These are phyloP conservation scores for Thermomucor indicae-seudaticae DNA, from an alignment of 371 early-diverging fungal species.

Conservation along the genomic window DNA sequence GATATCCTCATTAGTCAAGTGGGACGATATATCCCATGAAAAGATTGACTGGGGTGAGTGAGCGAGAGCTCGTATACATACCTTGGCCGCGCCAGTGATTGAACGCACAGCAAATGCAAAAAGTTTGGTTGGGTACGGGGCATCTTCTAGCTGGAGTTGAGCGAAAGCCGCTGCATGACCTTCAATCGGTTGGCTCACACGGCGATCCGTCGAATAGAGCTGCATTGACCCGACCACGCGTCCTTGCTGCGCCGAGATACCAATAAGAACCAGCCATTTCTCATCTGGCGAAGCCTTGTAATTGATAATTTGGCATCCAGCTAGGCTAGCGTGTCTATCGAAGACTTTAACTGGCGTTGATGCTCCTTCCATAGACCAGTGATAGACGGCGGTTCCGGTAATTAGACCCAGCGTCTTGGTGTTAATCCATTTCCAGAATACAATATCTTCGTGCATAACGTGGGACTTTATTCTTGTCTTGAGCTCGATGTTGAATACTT, in stretches of 20 bases:
- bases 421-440: constrained; percentile 97
- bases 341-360: constrained; percentile 86
- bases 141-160: constrained; percentile 78
- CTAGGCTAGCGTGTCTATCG: constrained; percentile 83
- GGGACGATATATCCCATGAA: too few species aligned
- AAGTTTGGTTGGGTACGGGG: constrained; percentile 74
- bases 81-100: constrained; percentile 74
- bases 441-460: constrained; percentile 89
- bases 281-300: constrained; percentile 85
- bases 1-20: too few species aligned
- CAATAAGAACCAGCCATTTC: constrained; percentile 93
- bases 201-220: constrained; percentile 88
- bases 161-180: constrained; percentile 97
- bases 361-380: constrained; percentile 96
- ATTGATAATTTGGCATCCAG: constrained; percentile 92
- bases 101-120: constrained; percentile 92
- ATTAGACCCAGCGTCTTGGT: constrained; percentile 87
- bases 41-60: too few species aligned
- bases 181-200: constrained; percentile 93
- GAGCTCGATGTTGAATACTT: constrained; percentile 95
- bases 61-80: too few species aligned
- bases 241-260: constrained; percentile 87
- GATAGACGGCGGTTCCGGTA: constrained; percentile 85
- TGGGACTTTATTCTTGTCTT: constrained; percentile 94
- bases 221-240: constrained; percentile 96